Evolutionary conservation across 257 asterid species (phyloP).

Genomic region (Solanum pimpinellifolium): DNA sequence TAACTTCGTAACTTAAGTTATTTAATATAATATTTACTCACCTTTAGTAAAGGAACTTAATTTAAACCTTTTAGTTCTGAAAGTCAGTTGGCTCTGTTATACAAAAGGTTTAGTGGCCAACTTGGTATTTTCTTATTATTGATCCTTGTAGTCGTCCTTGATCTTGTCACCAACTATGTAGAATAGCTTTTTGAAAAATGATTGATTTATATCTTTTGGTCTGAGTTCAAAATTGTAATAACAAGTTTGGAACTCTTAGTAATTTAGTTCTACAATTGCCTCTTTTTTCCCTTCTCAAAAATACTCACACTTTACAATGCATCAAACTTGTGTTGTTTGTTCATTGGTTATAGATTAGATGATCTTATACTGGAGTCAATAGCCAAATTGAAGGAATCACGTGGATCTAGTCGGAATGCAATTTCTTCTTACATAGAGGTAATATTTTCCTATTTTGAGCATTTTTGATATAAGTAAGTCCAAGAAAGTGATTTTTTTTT

Average conservation of each 20-base stretch:
- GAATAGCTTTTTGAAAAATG: not conserved
- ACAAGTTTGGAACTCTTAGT: not conserved
- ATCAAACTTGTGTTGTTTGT: not conserved
- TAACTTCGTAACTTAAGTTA: not conserved
- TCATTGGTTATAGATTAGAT: constrained; percentile 49
- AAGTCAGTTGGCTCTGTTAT: not conserved
- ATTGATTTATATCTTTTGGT: not conserved
- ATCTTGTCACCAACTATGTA: not conserved
- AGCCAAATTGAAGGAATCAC: constrained; percentile 79
- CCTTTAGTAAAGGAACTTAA: not conserved
- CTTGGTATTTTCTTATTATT: not conserved
- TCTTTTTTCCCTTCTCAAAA: not conserved
- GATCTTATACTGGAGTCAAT: constrained; percentile 78
- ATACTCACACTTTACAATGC: not conserved
- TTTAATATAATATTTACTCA: not conserved
- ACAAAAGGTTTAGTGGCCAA: not conserved
- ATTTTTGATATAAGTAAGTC: not conserved
- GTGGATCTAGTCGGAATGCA: constrained; percentile 65
- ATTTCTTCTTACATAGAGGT: constrained; percentile 76
- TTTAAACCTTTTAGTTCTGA: not conserved
- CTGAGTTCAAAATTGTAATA: not conserved
- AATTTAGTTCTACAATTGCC: not conserved
- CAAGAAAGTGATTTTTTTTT: not conserved
- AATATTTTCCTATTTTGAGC: not conserved
- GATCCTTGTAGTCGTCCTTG: not conserved